Conservation (phyloP, 208 protist genomes). For the Vickermania spadyakhi region DNA sequence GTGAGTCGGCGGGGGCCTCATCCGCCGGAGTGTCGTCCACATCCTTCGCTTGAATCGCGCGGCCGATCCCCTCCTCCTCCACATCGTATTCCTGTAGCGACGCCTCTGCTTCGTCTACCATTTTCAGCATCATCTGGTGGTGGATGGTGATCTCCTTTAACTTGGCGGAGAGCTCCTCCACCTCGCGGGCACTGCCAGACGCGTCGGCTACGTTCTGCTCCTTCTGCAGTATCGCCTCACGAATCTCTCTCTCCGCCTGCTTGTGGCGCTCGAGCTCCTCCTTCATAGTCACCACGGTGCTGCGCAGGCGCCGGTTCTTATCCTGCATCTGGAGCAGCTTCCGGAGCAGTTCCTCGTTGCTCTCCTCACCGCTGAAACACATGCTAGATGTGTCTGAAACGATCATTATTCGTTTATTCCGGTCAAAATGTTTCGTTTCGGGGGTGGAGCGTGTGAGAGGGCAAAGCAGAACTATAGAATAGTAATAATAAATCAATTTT, state of each 20-base stretch:
- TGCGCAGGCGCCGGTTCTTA: constrained; percentile 1
- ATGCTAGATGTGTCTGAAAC: background rate
- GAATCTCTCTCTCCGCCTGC: background rate
- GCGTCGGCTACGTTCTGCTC: background rate
- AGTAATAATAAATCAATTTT: too few species aligned
- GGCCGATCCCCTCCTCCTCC: constrained; percentile 2
- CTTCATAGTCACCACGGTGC: constrained; percentile 1
- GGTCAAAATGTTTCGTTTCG: too few species aligned
- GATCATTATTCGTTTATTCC: too few species aligned
- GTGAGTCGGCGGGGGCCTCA: background rate
- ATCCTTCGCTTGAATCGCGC: constrained; percentile 1
- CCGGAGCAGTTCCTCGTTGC: background rate
- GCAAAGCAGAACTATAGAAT: too few species aligned
- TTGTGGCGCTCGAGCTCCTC: constrained; percentile 4
- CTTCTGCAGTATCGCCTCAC: background rate
- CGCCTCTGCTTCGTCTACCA: constrained; percentile 3
- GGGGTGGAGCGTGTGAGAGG: too few species aligned
- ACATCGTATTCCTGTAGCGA: constrained; percentile 2
- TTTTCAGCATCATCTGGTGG: constrained; percentile 1
- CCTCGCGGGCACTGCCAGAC: background rate
- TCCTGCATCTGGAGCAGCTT: constrained; percentile 1
- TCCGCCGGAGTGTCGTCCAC: background rate
- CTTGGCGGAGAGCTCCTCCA: background rate
- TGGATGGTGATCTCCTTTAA: background rate
- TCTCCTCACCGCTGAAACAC: background rate